Evolutionary conservation across 768 basidiomycete species (phyloP).

Genomic region (Hericium coralloides): DNA sequence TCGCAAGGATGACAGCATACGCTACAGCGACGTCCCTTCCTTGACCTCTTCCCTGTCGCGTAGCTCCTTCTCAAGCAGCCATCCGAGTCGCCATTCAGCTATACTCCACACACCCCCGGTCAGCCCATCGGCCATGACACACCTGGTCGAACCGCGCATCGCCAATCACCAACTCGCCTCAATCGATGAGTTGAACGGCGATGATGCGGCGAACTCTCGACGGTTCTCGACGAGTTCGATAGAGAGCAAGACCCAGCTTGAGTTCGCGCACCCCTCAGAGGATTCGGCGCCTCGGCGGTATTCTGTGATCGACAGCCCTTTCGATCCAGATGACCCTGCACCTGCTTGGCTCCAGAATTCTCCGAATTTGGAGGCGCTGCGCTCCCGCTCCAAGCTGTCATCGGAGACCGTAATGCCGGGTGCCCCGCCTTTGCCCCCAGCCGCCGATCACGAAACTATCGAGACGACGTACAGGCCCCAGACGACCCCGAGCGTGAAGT

Average conservation of each 20-base stretch:
- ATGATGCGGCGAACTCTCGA: not conserved
- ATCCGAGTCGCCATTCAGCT: conserved; percentile 1
- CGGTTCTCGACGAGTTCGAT: not conserved
- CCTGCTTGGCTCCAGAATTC: not conserved
- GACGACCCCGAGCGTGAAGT: conserved; percentile 16
- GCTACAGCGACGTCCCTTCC: not conserved
- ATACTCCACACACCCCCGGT: conserved; percentile 14
- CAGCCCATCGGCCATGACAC: conserved; percentile 2
- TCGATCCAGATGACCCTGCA: not conserved
- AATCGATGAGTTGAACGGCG: conserved; percentile 5
- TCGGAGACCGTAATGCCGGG: not conserved
- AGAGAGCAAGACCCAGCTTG: not conserved
- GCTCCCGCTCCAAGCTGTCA: not conserved
- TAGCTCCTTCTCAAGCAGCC: conserved; percentile 17
- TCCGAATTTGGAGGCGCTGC: not conserved
- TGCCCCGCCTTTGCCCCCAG: not conserved
- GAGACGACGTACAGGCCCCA: not conserved
- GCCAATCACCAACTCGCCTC: conserved; percentile 3
- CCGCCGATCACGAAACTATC: not conserved
- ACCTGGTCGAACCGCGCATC: not conserved
- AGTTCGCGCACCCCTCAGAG: not conserved
- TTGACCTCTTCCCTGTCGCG: conserved; percentile 20
- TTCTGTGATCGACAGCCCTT: not conserved
- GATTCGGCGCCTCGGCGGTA: not conserved
- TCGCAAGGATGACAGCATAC: not conserved